A percentile compares a stretch with the other conserved stretches of the same genome.
phyloP scores from a whole-genome alignment of 805 yeast genomes.

The Saturnispora quitensis region DNA sequence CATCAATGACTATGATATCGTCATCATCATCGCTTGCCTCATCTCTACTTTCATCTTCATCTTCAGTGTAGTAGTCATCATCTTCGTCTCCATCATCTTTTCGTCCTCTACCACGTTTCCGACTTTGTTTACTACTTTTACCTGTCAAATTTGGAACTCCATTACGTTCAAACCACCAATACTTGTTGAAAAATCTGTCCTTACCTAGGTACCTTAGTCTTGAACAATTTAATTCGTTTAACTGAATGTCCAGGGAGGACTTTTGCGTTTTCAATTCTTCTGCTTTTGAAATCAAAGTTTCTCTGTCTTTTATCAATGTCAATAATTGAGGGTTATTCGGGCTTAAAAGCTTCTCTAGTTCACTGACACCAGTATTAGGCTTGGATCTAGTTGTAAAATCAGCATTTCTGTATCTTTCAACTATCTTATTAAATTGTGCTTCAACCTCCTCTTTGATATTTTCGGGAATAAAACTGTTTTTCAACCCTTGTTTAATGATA shows the following conservation, averaged over 20 bases:
- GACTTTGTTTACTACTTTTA: slow-evolving; percentile 11
- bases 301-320: slow-evolving; percentile 36
- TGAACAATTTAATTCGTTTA: slow-evolving; percentile 68
- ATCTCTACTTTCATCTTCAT: slow-evolving; percentile 32
- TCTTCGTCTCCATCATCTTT: slow-evolving; percentile 27
- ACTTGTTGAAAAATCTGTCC: slow-evolving; percentile 76
- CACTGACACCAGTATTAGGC: slow-evolving; percentile 23
- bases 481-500: slow-evolving; percentile 13
- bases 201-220: slow-evolving; percentile 68
- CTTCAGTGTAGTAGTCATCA: slow-evolving; percentile 28
- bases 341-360: slow-evolving; percentile 31
- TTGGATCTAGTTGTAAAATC: slow-evolving; percentile 14
- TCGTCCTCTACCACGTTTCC: slow-evolving; percentile 26
- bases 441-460: slow-evolving; percentile 12
- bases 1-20: slow-evolving; percentile 19
- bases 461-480: slow-evolving; percentile 1
- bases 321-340: slow-evolving; percentile 35
- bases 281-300: slow-evolving; percentile 30
- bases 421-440: neutral
- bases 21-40: slow-evolving; percentile 18
- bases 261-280: slow-evolving; percentile 42
- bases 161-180: slow-evolving; percentile 91
- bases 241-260: slow-evolving; percentile 45
- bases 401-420: slow-evolving; percentile 11
- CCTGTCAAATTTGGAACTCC: slow-evolving; percentile 52